Conservation (phyloP, 768 basidiomycete genomes). For the Glaciozyma martinii region DNA sequence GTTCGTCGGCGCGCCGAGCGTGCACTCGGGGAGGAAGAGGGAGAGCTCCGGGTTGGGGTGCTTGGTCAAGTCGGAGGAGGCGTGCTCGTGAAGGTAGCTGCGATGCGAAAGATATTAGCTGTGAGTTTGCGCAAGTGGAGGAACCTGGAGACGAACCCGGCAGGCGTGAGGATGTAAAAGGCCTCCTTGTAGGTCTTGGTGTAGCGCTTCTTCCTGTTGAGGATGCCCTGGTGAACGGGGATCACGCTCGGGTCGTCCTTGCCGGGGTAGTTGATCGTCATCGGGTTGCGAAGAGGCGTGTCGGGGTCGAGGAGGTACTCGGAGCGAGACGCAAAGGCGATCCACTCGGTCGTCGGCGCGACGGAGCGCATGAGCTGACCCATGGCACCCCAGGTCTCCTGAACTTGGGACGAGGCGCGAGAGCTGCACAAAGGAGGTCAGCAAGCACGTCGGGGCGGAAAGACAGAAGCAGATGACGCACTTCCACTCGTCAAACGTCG, state of each 20-base stretch:
- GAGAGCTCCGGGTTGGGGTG: slow-evolving; percentile 62
- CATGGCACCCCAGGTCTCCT: slow-evolving; percentile 64
- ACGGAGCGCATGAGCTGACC: slow-evolving; percentile 66
- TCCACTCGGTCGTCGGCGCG: slow-evolving; percentile 68
- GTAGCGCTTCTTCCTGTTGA: slow-evolving; percentile 94
- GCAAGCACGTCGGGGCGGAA: neutral
- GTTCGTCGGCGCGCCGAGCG: slow-evolving; percentile 79
- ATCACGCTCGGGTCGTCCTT: slow-evolving; percentile 81
- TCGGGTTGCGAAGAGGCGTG: slow-evolving; percentile 75
- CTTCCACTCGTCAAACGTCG: slow-evolving; percentile 75
- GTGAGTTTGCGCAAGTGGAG: neutral
- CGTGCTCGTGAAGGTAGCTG: slow-evolving; percentile 79
- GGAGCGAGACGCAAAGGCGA: slow-evolving; percentile 80
- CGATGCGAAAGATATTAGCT: neutral
- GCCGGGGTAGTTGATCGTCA: slow-evolving; percentile 68
- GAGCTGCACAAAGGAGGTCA: slow-evolving; percentile 4
- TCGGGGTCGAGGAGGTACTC: slow-evolving; percentile 96
- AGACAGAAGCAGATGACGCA: neutral
- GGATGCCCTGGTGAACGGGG: slow-evolving; percentile 75
- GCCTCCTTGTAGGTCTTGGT: slow-evolving; percentile 55
- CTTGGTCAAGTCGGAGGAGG: slow-evolving; percentile 57
- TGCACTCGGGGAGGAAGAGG: slow-evolving; percentile 89
- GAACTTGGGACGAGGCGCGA: slow-evolving; percentile 63
- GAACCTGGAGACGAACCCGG: slow-evolving; percentile 46
- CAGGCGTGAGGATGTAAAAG: slow-evolving; percentile 86